Evolutionary conservation across 768 basidiomycete genomes (phyloP), one percentile per base, ranked within the genome.

Genomic region (Suillus subaureus): DNA sequence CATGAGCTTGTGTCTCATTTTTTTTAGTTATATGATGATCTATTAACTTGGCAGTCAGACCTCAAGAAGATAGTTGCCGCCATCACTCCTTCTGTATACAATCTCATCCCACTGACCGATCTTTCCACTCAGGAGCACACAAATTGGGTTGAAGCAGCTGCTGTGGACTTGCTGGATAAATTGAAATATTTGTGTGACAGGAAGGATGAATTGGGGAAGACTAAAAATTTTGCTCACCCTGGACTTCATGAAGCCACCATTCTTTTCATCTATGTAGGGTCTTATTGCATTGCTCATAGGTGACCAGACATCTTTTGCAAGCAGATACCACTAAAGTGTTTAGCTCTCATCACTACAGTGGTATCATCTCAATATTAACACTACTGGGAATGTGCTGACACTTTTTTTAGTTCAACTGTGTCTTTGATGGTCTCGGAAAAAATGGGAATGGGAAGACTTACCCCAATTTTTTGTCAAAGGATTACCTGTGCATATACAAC

Each of bases 351-450:
- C 8, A 5, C 13, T 12, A 31, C 56, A 18, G 31, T 7, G 16
- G 33, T 58, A 58, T 35, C 13, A 9, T 55, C 11, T 35, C 23
- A 16, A 55, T 55, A 2, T 12, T 28, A 16, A 21, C 4, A 21
- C 11, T 21, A 13, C 54, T 35, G 0, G 1, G 13, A 21, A 55
- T 55, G 23, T 16, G n/a, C 54, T 55, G 23, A 55, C 23, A 16
- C 54, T 31, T 35, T 58, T 58, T 21, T 12, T 23, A 58, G 56
- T 58, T 35, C 39, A 58, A 58, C 23, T 58, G 56, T 15, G 18
- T 58, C 39, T 6, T 58, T 4, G 33, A 58, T 8, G 56, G 56
- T 6, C 28, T 58, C 28, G 4, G 0, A 26, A 55, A 55, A 23
- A 21, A 13, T 6, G 6, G 28, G 0, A 21, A 33, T 11, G n/a